Evolutionary conservation across 2,329 filamentous ascomycete species (phyloP).

Genomic region (Fusarium hainanense): DNA sequence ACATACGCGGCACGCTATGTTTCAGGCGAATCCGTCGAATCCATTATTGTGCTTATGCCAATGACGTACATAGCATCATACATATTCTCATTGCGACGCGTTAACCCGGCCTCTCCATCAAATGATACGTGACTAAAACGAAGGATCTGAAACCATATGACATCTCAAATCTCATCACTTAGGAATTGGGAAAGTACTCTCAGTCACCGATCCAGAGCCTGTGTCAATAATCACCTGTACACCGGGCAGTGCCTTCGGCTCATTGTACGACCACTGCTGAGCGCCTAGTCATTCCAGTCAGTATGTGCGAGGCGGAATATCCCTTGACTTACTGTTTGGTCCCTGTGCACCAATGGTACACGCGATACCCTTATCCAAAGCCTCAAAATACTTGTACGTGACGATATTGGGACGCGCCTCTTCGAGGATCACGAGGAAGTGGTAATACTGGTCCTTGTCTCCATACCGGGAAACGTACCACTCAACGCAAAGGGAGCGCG

Average conservation of each 20-base stretch:
- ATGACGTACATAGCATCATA: background rate
- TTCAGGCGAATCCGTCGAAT: background rate
- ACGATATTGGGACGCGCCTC: conserved; percentile 5
- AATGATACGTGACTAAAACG: background rate
- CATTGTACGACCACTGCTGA: conserved; percentile 9
- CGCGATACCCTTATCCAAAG: background rate
- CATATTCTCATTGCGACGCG: background rate
- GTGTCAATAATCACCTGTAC: conserved; percentile 4
- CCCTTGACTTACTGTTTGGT: background rate
- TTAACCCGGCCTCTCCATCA: background rate
- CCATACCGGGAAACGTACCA: conserved; percentile 9
- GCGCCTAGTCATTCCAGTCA: background rate
- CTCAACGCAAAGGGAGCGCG: background rate
- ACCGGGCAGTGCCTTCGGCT: conserved; percentile 2
- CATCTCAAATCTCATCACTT: background rate
- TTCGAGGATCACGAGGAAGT: background rate
- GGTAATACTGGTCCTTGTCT: conserved; percentile 7
- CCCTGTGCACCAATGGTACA: conserved; percentile 6
- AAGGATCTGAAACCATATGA: background rate
- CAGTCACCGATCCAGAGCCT: background rate
- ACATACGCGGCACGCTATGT: background rate
- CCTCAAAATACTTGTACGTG: conserved; percentile 7
- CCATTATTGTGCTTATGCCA: background rate
- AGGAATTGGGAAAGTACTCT: background rate
- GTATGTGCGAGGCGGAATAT: background rate